A percentile compares a stretch with the other conserved stretches of the same genome.
Evolutionary conservation across 139 green algal species (phyloP).

Genomic region (Dunaliella primolecta): DNA sequence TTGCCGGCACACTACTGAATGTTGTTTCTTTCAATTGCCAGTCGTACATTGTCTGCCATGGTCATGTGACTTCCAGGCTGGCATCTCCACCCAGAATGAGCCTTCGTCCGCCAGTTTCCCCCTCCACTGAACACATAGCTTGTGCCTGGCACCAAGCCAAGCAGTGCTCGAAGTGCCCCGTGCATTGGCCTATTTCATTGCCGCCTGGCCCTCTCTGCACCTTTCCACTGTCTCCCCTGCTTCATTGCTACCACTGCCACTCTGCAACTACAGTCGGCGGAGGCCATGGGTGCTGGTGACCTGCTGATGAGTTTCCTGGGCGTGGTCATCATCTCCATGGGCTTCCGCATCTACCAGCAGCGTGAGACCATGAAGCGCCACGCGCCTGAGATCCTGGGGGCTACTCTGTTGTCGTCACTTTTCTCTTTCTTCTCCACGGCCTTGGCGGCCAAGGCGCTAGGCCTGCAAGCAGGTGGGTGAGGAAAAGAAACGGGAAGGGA

Average conservation of each 20-base stretch:
- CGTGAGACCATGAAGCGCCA: slow-evolving; percentile 76
- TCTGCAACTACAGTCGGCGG: slow-evolving; percentile 31
- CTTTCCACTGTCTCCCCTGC: neutral
- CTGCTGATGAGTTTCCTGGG: slow-evolving; percentile 84
- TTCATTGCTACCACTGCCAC: neutral
- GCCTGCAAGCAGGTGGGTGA: slow-evolving; percentile 45
- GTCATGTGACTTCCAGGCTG: too few species aligned
- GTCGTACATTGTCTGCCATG: too few species aligned
- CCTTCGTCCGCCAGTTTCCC: too few species aligned
- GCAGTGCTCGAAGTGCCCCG: too few species aligned
- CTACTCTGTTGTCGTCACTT: slow-evolving; percentile 54
- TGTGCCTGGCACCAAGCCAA: too few species aligned
- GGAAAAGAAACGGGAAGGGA: neutral
- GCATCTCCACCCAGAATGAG: too few species aligned
- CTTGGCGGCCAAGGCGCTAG: slow-evolving; percentile 49
- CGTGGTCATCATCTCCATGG: slow-evolving; percentile 84
- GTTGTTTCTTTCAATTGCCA: too few species aligned
- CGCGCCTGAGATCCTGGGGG: slow-evolving; percentile 76
- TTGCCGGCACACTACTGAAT: too few species aligned
- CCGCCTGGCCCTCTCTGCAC: neutral
- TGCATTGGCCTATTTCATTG: too few species aligned
- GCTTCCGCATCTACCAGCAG: slow-evolving; percentile 70
- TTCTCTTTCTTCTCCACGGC: slow-evolving; percentile 81
- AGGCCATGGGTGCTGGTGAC: slow-evolving; percentile 67
- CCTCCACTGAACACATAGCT: too few species aligned